Evolutionary conservation across 2,329 filamentous ascomycete species (phyloP).

Genomic region (Sclerotinia spermophila): DNA sequence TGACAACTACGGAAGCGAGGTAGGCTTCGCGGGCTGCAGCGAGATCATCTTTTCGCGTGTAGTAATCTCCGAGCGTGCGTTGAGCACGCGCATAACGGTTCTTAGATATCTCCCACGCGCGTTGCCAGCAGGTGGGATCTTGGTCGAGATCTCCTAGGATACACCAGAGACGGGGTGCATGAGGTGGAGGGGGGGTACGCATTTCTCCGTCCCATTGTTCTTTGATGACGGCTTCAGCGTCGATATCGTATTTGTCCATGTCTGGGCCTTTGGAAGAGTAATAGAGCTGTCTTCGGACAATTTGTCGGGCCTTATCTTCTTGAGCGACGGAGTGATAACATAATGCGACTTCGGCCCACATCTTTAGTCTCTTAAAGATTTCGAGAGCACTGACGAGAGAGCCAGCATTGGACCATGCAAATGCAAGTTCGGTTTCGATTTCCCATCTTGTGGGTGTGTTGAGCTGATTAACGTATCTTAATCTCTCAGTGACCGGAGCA

Average conservation of each 20-base stretch:
- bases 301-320: conserved; percentile 75
- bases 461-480: conserved; percentile 80
- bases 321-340: conserved; percentile 57
- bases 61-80: conserved; percentile 76
- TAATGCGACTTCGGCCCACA: conserved; percentile 93
- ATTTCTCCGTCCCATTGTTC: conserved; percentile 63
- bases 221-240: conserved; percentile 51
- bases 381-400: conserved; percentile 87
- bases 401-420: conserved; percentile 86
- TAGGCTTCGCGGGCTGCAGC: conserved; percentile 73
- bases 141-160: conserved; percentile 88
- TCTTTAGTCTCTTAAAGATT: conserved; percentile 87
- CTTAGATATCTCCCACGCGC: conserved; percentile 83
- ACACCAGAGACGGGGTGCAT: conserved; percentile 85
- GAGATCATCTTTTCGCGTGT: conserved; percentile 64
- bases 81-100: conserved; percentile 82
- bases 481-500: conserved; percentile 69
- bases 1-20: conserved; percentile 69
- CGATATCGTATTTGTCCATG: conserved; percentile 41
- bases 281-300: conserved; percentile 78
- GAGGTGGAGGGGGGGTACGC: conserved; percentile 66
- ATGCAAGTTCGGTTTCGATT: conserved; percentile 86
- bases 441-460: conserved; percentile 88
- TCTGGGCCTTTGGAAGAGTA: conserved; percentile 50
- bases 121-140: conserved; percentile 70